A percentile compares a stretch with the other conserved stretches of the same genome.
These are phyloP conservation scores for Penicillium sp. DNA, from an alignment of 2,329 filamentous ascomycete species.

Conservation along the genomic window DNA sequence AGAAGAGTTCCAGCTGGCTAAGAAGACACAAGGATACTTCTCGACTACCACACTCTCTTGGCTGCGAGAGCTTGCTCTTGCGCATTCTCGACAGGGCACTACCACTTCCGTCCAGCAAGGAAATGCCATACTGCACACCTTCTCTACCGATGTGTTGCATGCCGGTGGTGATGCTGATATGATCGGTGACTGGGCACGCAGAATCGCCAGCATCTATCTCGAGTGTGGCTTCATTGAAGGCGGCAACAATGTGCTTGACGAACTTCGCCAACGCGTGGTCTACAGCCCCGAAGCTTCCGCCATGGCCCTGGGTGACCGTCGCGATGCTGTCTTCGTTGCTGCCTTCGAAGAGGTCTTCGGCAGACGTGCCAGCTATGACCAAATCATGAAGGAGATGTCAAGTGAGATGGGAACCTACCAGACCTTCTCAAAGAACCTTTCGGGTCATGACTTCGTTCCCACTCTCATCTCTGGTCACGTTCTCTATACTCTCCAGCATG, in stretches of 20 bases:
- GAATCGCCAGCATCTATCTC: slow-evolving; percentile 50
- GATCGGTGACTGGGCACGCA: slow-evolving; percentile 48
- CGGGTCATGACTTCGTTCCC: slow-evolving; percentile 35
- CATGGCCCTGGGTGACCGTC: slow-evolving; percentile 32
- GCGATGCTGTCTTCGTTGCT: slow-evolving; percentile 49
- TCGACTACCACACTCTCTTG: slow-evolving; percentile 49
- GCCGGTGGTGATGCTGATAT: slow-evolving; percentile 45
- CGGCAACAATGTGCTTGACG: slow-evolving; percentile 46
- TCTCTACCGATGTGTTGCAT: slow-evolving; percentile 46
- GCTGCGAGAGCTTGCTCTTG: slow-evolving; percentile 45
- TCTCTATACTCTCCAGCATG: slow-evolving; percentile 30
- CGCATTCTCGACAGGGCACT: slow-evolving; percentile 44
- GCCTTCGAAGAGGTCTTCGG: slow-evolving; percentile 47
- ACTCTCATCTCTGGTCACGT: slow-evolving; percentile 34
- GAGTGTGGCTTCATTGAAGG: slow-evolving; percentile 45
- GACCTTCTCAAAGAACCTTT: slow-evolving; percentile 36
- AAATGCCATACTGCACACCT: slow-evolving; percentile 41
- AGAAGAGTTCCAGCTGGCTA: slow-evolving; percentile 48
- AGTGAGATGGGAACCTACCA: slow-evolving; percentile 47
- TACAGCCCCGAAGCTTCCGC: slow-evolving; percentile 41
- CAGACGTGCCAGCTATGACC: slow-evolving; percentile 36
- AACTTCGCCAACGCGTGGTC: slow-evolving; percentile 54
- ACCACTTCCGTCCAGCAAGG: slow-evolving; percentile 43
- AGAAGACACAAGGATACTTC: slow-evolving; percentile 48
- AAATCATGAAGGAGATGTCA: slow-evolving; percentile 47